A percentile compares a stretch with the other conserved stretches of the same genome.
These are phyloP conservation scores for Meyerozyma carpophila DNA, from an alignment of 1,139 yeast genomes.

Conservation along the genomic window DNA sequence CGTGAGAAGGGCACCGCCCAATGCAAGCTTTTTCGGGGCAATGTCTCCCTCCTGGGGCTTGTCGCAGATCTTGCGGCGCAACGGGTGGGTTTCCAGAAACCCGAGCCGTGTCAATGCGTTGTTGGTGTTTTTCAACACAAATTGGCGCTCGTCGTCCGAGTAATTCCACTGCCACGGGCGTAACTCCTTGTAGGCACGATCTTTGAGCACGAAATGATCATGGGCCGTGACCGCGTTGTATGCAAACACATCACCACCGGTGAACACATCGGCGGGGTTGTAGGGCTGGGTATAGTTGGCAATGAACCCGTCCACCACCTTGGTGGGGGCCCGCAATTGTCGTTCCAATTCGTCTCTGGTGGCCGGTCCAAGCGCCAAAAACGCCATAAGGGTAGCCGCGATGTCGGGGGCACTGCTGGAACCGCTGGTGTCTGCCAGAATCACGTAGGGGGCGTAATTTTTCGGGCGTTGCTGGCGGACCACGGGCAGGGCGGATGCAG, in stretches of 20 bases:
- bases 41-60: conserved; percentile 7
- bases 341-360: conserved; percentile 5
- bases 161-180: conserved; percentile 32
- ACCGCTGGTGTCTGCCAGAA: neutral
- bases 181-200: conserved; percentile 38
- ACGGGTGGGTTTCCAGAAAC: conserved; percentile 41
- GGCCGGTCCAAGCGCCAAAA: conserved; percentile 13
- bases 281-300: conserved; percentile 25
- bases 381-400: conserved; percentile 8
- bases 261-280: conserved; percentile 28
- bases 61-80: conserved; percentile 32
- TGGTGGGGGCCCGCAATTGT: conserved; percentile 4
- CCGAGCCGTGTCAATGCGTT: conserved; percentile 41
- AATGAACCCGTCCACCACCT: conserved; percentile 7
- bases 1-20: conserved; percentile 20
- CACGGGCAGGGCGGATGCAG: conserved; percentile 1
- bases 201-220: conserved; percentile 27
- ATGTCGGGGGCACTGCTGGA: conserved; percentile 1
- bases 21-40: conserved; percentile 10
- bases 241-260: conserved; percentile 30
- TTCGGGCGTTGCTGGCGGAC: neutral
- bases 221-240: conserved; percentile 6
- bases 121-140: conserved; percentile 30
- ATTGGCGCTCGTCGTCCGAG: conserved; percentile 26
- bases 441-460: conserved; percentile 5